Base-by-base conservation (phyloP, 2,329 filamentous ascomycete genomes). In the Aspergillus neotritici region DNA sequence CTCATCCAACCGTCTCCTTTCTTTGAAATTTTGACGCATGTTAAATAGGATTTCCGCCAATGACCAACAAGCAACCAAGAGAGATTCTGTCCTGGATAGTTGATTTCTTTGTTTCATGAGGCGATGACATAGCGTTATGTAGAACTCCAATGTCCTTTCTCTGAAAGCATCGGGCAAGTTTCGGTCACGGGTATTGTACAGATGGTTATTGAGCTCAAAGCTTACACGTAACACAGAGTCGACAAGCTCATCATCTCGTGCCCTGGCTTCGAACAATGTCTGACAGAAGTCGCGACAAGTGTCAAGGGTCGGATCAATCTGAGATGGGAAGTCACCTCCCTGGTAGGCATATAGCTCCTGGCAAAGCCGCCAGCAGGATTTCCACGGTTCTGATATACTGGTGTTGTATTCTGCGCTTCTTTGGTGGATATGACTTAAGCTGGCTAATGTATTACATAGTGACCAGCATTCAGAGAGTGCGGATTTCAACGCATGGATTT, bases 11-110 rank as follows among this genome's bases (percentile, higher is more conserved):
- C 75, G 70, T 53, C 80, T 86, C 14, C 81, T 82, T 52, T 93
- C 87, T 29, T 84, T 77, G 50, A 78, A 82, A 63, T 83, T 91
- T 57, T 95, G 89, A 3, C 89, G 83, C 32, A 97, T 76, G 61
- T 82, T 94, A 66, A 95, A 95, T 0, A 97, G 78, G 82, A 94
- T 94, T 65, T 95, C 90, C 6, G 90, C 88, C 10, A 97, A 69
- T 3, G 83, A 79, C 91, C 91, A 96, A 61, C 90, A 95, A 15
- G 89, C 87, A 43, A 84, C 79, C 3, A 96, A 75, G 4, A 96
- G 74, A 5, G 86, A 83, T 62, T 95, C 89, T 0, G 87, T 91
- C 57, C 95, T 83, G 0, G 82, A 83, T 2, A 90, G 66, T 21
- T 87, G 84, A 41, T 80, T 85, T 44, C 87, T 80, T 64, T 95